Percentiles rank a stretch among this genome's conserved stretches.
These are phyloP conservation scores for Coriolopsis trogii DNA, from an alignment of 1,284 basidiomycete species.

Conservation along the genomic window DNA sequence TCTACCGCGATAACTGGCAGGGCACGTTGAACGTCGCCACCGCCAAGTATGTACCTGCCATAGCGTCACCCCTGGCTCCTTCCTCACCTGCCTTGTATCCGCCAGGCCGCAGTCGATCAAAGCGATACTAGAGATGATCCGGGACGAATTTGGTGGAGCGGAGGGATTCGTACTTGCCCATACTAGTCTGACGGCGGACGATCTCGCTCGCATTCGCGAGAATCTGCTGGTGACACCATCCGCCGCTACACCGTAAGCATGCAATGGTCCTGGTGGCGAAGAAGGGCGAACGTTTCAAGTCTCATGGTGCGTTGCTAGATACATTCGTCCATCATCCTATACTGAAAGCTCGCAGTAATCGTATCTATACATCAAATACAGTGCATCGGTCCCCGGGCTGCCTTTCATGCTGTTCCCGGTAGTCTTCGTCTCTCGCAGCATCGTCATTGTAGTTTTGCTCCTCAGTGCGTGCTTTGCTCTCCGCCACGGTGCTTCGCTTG, in stretches of 20 bases:
- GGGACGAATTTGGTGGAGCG: slow-evolving; percentile 39
- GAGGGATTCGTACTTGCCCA: slow-evolving; percentile 37
- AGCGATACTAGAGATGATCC: slow-evolving; percentile 37
- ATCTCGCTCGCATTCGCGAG: slow-evolving; percentile 35
- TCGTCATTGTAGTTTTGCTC: no score
- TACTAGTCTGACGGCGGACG: slow-evolving; percentile 36
- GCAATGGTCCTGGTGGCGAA: background rate
- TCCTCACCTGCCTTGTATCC: background rate
- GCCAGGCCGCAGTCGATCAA: slow-evolving; percentile 42
- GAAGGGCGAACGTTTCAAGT: no score
- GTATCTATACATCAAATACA: no score
- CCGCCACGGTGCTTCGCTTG: no score
- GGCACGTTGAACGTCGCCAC: slow-evolving; percentile 41
- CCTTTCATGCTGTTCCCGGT: no score
- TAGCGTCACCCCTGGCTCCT: background rate
- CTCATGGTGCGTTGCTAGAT: no score
- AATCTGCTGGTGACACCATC: slow-evolving; percentile 13
- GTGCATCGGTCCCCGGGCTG: no score
- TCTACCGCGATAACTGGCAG: slow-evolving; percentile 42
- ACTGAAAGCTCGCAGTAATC: no score
- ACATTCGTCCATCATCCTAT: no score
- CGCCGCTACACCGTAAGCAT: background rate
- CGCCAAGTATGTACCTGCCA: slow-evolving; percentile 35
- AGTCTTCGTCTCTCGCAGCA: no score
- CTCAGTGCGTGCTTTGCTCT: no score